A percentile compares a stretch with the other conserved stretches of the same genome.
phyloP scores from a whole-genome alignment of 768 basidiomycete genomes.

The Amanita jacksonii region DNA sequence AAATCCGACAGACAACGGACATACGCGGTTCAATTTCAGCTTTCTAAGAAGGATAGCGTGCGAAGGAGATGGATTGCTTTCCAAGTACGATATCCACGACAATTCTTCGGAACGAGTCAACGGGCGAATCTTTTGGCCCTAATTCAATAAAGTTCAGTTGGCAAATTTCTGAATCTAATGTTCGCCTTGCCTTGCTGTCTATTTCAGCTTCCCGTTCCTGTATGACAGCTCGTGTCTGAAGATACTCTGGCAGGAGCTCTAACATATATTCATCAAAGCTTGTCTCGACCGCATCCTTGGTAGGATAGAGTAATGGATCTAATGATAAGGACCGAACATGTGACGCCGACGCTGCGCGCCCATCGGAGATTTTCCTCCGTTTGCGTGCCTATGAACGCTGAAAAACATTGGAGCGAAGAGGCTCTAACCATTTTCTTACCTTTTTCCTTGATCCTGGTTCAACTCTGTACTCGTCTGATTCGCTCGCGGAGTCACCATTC shows the following conservation, averaged over 20 bases:
- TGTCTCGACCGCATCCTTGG: no score
- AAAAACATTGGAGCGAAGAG: no score
- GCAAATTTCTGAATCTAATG: not conserved
- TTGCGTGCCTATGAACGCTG: no score
- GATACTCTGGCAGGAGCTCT: not conserved
- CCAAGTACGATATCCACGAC: not conserved
- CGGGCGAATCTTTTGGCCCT: not conserved
- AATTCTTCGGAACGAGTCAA: not conserved
- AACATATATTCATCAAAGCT: no score
- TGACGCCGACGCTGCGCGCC: no score
- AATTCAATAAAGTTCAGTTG: not conserved
- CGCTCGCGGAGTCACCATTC: no score
- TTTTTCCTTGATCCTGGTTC: no score
- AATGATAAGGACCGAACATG: no score
- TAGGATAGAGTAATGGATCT: no score
- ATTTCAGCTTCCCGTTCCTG: conserved; percentile 11
- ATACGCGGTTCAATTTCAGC: conserved; percentile 35
- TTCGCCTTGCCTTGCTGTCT: conserved; percentile 9
- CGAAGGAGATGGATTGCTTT: conserved; percentile 12
- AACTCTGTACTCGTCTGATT: no score
- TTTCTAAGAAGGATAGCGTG: conserved; percentile 32
- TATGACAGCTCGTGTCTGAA: conserved; percentile 11
- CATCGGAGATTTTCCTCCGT: no score
- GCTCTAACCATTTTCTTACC: no score
- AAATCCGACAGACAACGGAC: conserved; percentile 9